These are phyloP conservation scores for Choanephora cucurbitarum DNA, from an alignment of 371 early-diverging fungal genomes.

Conservation along the genomic window DNA sequence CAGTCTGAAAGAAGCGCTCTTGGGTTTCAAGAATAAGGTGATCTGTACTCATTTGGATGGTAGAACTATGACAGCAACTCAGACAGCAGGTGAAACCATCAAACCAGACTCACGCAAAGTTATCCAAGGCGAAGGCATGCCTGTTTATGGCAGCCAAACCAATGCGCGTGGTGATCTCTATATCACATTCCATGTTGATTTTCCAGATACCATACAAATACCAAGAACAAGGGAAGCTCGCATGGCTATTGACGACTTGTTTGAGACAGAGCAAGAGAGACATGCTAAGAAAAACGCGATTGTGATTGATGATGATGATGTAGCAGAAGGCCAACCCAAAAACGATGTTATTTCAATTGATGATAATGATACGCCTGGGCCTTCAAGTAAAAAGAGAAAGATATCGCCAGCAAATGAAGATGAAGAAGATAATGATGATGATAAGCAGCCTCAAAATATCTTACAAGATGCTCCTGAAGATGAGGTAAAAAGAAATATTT, in stretches of 20 bases:
- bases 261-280: slow-evolving; percentile 8
- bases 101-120: not conserved
- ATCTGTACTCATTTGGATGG: slow-evolving; percentile 71
- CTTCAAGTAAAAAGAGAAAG: no score
- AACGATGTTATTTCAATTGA: not conserved
- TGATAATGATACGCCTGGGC: not conserved
- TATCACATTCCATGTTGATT: slow-evolving; percentile 9
- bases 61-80: not conserved
- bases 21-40: slow-evolving; percentile 68
- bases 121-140: slow-evolving; percentile 15
- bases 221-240: not conserved
- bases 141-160: slow-evolving; percentile 1
- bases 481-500: not conserved
- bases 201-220: slow-evolving; percentile 6
- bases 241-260: not conserved
- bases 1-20: slow-evolving; percentile 76
- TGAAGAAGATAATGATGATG: no score
- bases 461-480: not conserved
- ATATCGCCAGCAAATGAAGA: no score
- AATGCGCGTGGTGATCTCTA: slow-evolving; percentile 7
- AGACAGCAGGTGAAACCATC: not conserved
- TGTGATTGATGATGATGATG: slow-evolving; percentile 18
- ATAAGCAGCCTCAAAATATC: not conserved
- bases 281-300: slow-evolving; percentile 2
- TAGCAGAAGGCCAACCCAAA: not conserved